phyloP scores from a whole-genome alignment of 495 filamentous ascomycete species.

The Aspergillus carlsbadensis region DNA sequence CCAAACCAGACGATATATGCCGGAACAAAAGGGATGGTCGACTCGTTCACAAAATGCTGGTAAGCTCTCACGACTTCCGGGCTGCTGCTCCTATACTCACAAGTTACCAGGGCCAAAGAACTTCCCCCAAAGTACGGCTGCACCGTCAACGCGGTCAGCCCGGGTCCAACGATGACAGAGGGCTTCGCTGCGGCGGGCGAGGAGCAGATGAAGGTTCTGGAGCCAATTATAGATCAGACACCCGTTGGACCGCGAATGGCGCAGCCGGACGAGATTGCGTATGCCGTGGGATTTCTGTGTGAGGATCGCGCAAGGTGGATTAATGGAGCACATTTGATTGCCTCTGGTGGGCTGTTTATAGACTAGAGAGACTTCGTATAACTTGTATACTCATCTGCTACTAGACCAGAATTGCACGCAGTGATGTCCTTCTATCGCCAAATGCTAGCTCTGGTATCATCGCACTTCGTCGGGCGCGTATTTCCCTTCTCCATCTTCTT shows the following conservation, averaged over 20 bases:
- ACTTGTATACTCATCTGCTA: no score
- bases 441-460: no score
- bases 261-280: slow-evolving; percentile 40
- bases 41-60: slow-evolving; percentile 39
- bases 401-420: no score
- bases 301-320: no score
- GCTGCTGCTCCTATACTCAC: no score
- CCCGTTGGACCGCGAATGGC: slow-evolving; percentile 36
- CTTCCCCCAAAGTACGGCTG: slow-evolving; percentile 30
- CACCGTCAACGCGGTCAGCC: slow-evolving; percentile 32
- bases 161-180: slow-evolving; percentile 34
- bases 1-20: slow-evolving; percentile 30
- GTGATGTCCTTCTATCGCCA: no score
- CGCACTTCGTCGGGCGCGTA: no score
- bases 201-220: slow-evolving; percentile 35
- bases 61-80: slow-evolving; percentile 5
- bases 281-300: slow-evolving; percentile 24
- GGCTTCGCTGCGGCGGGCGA: slow-evolving; percentile 32
- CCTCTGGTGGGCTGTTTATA: slow-evolving; percentile 6
- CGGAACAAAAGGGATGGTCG: slow-evolving; percentile 30
- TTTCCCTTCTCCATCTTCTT: no score
- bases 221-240: slow-evolving; percentile 39
- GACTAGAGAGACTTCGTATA: no score
- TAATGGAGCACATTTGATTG: no score
- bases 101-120: slow-evolving; percentile 21